Percentiles rank a stretch among this genome's conserved stretches.
phyloP scores from a whole-genome alignment of 192 early-diverging fungal genomes.

The Coemansia sp. region DNA sequence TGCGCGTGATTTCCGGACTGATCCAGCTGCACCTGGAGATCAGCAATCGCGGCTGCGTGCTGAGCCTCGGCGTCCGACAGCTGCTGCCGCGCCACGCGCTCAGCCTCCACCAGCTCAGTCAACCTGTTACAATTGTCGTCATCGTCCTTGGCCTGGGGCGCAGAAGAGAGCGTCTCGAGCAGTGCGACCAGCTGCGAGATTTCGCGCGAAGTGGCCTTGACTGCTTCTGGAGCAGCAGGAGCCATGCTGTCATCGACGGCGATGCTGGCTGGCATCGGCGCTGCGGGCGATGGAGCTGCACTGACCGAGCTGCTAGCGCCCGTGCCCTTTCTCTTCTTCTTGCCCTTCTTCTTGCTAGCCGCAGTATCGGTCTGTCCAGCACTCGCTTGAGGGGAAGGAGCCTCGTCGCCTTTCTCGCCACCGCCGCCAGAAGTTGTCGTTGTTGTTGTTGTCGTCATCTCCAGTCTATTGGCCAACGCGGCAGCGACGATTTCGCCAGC shows the following conservation, averaged over 20 bases:
- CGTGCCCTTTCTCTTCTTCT: constrained; percentile 44
- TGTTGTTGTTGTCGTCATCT: not conserved
- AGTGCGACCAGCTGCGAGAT: constrained; percentile 31
- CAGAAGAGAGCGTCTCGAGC: no score
- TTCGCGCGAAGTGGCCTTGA: constrained; percentile 20
- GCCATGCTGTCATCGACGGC: not conserved
- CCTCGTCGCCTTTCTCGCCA: not conserved
- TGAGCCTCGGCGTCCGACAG: no score
- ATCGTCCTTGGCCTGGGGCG: no score
- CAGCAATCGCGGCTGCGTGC: no score
- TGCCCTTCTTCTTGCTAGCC: constrained; percentile 29
- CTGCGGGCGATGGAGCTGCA: constrained; percentile 17
- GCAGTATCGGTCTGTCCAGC: not conserved
- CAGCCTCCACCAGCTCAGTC: no score
- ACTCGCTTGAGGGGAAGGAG: not conserved
- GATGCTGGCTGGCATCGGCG: not conserved
- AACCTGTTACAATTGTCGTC: no score
- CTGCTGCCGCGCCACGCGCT: no score
- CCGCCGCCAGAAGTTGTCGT: no score
- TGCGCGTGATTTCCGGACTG: no score
- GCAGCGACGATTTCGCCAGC: constrained; percentile 29
- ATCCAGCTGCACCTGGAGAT: constrained; percentile 8
- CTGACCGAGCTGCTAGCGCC: not conserved
- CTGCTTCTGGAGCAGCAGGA: no score
- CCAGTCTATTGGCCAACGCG: constrained; percentile 22